Evolutionary conservation across 768 basidiomycete genomes (phyloP), one percentile per base, ranked within the genome.

Genomic region (Boletus huronensis): DNA sequence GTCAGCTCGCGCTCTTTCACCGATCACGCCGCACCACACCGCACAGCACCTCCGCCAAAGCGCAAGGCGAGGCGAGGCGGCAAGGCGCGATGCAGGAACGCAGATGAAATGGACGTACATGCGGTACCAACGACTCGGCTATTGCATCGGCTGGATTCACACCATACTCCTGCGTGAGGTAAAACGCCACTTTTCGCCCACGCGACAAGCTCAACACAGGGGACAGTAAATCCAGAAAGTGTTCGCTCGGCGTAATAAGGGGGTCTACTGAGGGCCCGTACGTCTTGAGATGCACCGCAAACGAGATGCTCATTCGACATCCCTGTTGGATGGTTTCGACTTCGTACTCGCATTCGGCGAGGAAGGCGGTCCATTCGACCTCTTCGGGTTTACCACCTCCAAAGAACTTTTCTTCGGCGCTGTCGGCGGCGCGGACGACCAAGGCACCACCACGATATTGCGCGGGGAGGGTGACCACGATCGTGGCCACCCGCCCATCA

Each of bases 301-400:
- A 92, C 34, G 87, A 82, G 51, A 91, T 75, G 34, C 80, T 79
- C 60, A 91, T 72, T 47, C 85, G 75, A 61, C 83, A 87, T 10
- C 90, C 90, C 57, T 82, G 81, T 60, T 82, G 79, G 49, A 93
- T 82, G 2, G 78, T 72, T 65, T 90, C 86, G 52, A 89, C 78
- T 65, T 88, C 86, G 59, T 84, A 82, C 19, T 89, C 83, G 70
- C 87, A 89, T 58, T 90, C 88, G 5, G 82, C 77, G 47, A 84
- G 74, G 72, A 87, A 86, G 19, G 87, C 89, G 0, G 83, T 78
- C 90, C 90, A 92, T 56, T 92, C 88, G 55, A 91, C 77, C 59
- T 87, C 81, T 6, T 80, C 85, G 31, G 74, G 72, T 63, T 84
- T 83, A 35, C 85, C 83, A 0, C 81, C 73, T 6, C 80, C 84